These are phyloP conservation scores for Circinella umbellata DNA, from an alignment of 371 early-diverging fungal species.

Conservation along the genomic window DNA sequence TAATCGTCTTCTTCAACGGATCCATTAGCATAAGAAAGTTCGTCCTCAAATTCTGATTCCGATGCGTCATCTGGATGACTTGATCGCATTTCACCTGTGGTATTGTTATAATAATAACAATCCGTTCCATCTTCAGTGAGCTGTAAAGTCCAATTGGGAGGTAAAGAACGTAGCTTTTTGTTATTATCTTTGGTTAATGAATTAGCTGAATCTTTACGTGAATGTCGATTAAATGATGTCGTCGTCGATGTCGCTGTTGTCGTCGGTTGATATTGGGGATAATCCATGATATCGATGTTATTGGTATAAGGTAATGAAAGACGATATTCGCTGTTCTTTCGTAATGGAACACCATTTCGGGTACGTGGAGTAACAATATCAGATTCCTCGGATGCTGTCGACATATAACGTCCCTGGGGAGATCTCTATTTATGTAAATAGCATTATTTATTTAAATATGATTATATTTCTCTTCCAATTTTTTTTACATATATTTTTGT, in stretches of 20 bases:
- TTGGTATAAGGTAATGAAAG: constrained; percentile 27
- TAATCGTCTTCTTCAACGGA: constrained; percentile 23
- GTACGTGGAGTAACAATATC: constrained; percentile 16
- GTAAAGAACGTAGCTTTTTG: constrained; percentile 23
- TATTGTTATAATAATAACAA: constrained; percentile 49
- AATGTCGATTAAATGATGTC: neutral
- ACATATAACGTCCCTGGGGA: constrained; percentile 10
- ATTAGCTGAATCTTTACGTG: neutral
- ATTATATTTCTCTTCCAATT: too few relatives aligned
- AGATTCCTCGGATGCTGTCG: constrained; percentile 17
- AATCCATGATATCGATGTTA: neutral
- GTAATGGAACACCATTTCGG: constrained; percentile 27
- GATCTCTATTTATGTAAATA: neutral
- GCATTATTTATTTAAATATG: too few relatives aligned
- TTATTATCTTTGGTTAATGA: neutral
- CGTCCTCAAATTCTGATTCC: constrained; percentile 26
- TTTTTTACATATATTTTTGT: neutral
- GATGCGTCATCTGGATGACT: constrained; percentile 39
- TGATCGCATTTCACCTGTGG: constrained; percentile 54
- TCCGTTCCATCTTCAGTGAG: constrained; percentile 51
- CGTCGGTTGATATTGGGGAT: too few relatives aligned
- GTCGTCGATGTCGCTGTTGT: neutral
- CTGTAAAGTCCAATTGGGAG: constrained; percentile 51
- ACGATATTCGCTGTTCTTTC: constrained; percentile 29
- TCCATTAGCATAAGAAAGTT: constrained; percentile 16